Evolutionary conservation across 106 monocot genomes (phyloP).

Genomic region (Allium fistulosum): DNA sequence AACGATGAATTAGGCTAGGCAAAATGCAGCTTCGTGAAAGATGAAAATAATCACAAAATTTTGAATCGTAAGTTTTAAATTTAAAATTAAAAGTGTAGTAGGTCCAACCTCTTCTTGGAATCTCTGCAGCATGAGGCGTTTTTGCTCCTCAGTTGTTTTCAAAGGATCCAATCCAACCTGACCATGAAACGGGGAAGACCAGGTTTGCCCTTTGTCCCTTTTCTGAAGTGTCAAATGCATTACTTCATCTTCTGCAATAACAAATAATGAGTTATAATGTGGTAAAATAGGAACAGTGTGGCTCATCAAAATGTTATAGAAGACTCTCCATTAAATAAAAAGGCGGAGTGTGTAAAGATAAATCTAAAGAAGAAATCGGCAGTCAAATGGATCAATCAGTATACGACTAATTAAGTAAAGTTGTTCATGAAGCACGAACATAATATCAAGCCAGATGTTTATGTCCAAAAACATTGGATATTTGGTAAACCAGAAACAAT

Average conservation of each 20-base stretch:
- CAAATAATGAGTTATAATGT: slow-evolving; percentile 1
- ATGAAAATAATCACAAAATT: neutral
- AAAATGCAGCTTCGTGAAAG: neutral
- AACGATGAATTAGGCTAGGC: neutral
- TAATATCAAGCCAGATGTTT: too few relatives aligned
- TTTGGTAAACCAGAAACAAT: too few relatives aligned
- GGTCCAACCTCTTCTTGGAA: slow-evolving; percentile 88
- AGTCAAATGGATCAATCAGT: too few relatives aligned
- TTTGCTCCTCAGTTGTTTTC: slow-evolving; percentile 71
- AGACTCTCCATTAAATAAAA: neutral
- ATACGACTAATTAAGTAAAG: too few relatives aligned
- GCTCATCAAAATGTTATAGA: neutral
- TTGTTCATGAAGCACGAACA: too few relatives aligned
- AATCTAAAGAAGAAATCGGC: neutral
- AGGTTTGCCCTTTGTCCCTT: slow-evolving; percentile 84
- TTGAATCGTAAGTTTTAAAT: neutral
- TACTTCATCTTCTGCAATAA: slow-evolving; percentile 61
- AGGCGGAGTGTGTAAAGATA: neutral
- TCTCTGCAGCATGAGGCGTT: slow-evolving; percentile 97
- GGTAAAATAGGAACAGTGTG: neutral
- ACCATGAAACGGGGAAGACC: slow-evolving; percentile 80
- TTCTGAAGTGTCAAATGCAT: slow-evolving; percentile 88
- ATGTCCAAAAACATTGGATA: too few relatives aligned
- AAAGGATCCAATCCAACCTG: slow-evolving; percentile 80
- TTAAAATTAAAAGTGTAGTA: neutral